A percentile compares a stretch with the other conserved stretches of the same genome.
phyloP scores from a whole-genome alignment of 2,329 filamentous ascomycete species.

The Xylaria digitata region DNA sequence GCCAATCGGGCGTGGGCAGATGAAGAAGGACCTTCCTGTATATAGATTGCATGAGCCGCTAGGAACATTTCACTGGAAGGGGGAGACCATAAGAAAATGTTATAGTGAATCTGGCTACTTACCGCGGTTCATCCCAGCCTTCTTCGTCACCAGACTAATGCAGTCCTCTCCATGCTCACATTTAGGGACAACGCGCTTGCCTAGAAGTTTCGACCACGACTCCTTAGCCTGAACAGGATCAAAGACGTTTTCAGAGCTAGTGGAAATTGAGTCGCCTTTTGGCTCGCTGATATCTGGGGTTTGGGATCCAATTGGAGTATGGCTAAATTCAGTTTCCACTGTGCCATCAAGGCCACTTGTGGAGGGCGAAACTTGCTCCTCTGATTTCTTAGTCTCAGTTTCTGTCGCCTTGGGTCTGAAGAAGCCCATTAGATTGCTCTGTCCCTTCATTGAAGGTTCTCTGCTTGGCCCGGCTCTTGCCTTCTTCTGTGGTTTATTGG shows the following conservation, averaged over 20 bases:
- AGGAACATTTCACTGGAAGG: background rate
- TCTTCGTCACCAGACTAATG: constrained; percentile 85
- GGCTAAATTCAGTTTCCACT: constrained; percentile 32
- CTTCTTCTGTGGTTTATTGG: constrained; percentile 54
- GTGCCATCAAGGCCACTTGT: constrained; percentile 30
- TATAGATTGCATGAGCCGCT: constrained; percentile 4
- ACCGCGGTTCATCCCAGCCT: constrained; percentile 85
- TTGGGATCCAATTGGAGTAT: background rate
- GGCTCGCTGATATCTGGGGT: constrained; percentile 17
- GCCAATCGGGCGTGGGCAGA: constrained; percentile 78
- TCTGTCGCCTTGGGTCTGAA: constrained; percentile 72
- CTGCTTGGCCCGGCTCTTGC: constrained; percentile 50
- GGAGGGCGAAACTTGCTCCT: constrained; percentile 28
- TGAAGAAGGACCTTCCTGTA: constrained; percentile 70
- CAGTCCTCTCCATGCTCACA: constrained; percentile 94
- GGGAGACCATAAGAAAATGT: too few relatives aligned
- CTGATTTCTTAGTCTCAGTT: constrained; percentile 28
- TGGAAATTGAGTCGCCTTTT: constrained; percentile 16
- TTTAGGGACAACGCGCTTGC: constrained; percentile 76
- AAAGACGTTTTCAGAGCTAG: constrained; percentile 59
- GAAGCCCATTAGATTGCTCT: constrained; percentile 79
- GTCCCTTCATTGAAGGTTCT: constrained; percentile 54
- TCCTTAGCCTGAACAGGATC: constrained; percentile 81
- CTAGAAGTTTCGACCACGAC: constrained; percentile 86
- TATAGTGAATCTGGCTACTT: constrained; percentile 45